These are phyloP conservation scores for Flaveria bidentis DNA, from an alignment of 129 eudicot species.

Conservation along the genomic window DNA sequence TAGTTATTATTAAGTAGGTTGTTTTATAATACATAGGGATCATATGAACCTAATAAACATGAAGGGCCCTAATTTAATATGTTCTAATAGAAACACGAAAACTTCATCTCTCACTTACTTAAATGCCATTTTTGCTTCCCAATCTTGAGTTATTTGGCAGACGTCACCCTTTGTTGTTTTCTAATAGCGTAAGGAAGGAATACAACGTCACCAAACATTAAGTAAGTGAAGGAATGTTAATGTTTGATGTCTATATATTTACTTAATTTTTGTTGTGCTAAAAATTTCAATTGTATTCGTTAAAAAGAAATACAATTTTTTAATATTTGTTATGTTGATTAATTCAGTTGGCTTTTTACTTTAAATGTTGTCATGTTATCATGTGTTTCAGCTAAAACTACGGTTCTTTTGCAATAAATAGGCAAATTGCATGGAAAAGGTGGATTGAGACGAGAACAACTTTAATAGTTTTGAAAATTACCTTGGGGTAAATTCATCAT, in stretches of 20 bases:
- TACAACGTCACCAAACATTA: background rate
- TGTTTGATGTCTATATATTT: conserved; percentile 8
- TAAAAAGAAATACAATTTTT: background rate
- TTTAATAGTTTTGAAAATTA: background rate
- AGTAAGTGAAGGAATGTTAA: background rate
- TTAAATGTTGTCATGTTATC: background rate
- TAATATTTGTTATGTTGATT: background rate
- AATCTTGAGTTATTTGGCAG: no score
- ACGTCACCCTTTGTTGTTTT: no score
- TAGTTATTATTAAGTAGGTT: no score
- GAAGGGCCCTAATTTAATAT: no score
- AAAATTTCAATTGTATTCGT: background rate
- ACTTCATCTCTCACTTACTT: no score
- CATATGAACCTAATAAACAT: no score
- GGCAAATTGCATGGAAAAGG: conserved; percentile 6
- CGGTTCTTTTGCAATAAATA: background rate
- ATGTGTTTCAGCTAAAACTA: background rate
- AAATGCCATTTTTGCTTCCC: no score
- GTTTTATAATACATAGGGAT: no score
- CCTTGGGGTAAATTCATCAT: conserved; percentile 6
- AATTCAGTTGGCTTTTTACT: background rate
- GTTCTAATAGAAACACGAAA: no score
- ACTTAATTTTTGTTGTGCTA: background rate
- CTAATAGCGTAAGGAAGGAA: no score
- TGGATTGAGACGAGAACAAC: background rate